Evolutionary conservation across 202 grass and related monocot species (phyloP), one percentile per base, ranked within the genome.

Genomic region (Carex arenaria): DNA sequence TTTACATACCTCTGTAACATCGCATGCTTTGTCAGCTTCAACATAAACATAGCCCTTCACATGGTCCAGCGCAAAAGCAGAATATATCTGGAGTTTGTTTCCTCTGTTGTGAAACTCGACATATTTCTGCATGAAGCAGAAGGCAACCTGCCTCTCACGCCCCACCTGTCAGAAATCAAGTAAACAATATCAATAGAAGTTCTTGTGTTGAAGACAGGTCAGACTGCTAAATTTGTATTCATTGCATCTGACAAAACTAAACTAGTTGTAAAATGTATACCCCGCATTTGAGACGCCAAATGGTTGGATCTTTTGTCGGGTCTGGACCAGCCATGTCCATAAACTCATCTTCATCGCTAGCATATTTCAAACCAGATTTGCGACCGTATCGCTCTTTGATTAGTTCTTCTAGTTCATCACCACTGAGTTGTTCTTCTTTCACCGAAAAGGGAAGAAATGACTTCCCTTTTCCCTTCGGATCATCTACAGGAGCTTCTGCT

Each of bases 51-150:
- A 92, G 65, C 93, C 96, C 81, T 94, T 95, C 15, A 94, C 84
- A 87, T 99, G 96, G 81, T 99, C 96, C 14, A 95, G 86, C 40
- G 93, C 81, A 89, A 99, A 95, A 81, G 88, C 89, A 84, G 96
- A 95, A 78, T 90, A 80, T 90, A 95, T 93, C 70, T 92, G 89
- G 20, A 98, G 74, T 89, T 88, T 95, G 10, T 80, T 92, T 86
- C 93, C 93, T 31, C 90, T 86, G 23, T 84, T 89, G 40, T 89
- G 19, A 73, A 95, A 79, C 32, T 98, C 89, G 85, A 95, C 80
- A 84, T 88, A 98, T 69, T 98, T 98, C 52, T 98, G 93, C 93
- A 98, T 98, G 83, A 98, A 89, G 78, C 96, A 95, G 70, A 98
- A 98, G 66, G 78, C 89, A 85, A 98, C 86, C 84, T 98, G 93